Base-by-base conservation (phyloP, 305 asterid species). In the Fraxinus angustifolia region DNA sequence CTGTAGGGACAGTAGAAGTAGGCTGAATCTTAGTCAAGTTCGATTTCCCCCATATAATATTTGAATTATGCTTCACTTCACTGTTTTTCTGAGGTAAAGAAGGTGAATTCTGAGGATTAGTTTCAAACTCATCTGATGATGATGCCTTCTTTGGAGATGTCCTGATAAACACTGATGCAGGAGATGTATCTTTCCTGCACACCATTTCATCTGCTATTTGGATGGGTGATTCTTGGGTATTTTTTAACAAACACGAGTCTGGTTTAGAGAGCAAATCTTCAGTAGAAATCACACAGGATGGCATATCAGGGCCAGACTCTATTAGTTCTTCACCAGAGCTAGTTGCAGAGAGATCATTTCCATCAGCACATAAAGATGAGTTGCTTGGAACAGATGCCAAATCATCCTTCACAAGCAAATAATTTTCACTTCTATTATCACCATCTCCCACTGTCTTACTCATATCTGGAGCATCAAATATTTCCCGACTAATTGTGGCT, bases 211-310 rank as follows among this genome's bases (percentile, higher is more conserved):
- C 78, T 77, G 88, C 86, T 80, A 85, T 81, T 35, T 76, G 87
- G 83, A 76, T 79, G 60, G 78, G 72, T 76, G 86, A 80, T 73
- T 84, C 74, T 31, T 65, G 77, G 16, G 73, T 31, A 73, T 77
- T 86, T 68, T 81, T 50, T 58, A 82, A 73, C 84, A 78, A 78
- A 81, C 81, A 83, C 17, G 81, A 86, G 79, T 82, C 87, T 28
- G 88, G 76, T 75, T 82, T 65, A 80, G 86, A 81, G 42, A 83
- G 85, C 62, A 90, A 81, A 73, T 86, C 89, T 79, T 90, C 94
- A 48, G 93, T 87, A 81, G 90, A 90, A 80, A 89, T 85, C 78
- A 81, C 79, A 79, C 87, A 86, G 19, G 88, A 80, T 72, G 62
- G 83, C 71, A 80, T 79, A 76, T 88, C 89, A 68, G 82, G 80